Base-by-base conservation (phyloP, 2,329 filamentous ascomycete genomes). In the Tolypocladium capitatum region DNA sequence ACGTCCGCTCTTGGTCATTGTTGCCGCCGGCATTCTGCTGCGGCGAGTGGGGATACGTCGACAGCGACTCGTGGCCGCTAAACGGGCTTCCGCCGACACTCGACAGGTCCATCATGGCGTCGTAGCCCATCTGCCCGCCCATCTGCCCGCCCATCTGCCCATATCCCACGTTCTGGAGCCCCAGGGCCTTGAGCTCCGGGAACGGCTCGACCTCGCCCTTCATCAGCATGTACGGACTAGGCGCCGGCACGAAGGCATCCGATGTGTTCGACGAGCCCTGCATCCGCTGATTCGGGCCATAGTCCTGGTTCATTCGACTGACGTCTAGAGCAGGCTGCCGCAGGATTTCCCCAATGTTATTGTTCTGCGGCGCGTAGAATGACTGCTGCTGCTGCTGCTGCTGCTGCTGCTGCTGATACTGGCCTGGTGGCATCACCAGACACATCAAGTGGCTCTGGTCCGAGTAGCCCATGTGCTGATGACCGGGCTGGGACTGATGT, bases 41-140 rank as follows among this genome's bases (percentile, higher is more conserved):
- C 32, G 65, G 63, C 31, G 64, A 66, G 44, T 60, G 58, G 20
- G 59, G 56, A 50, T 63, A 68, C 9, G 60, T 61, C 31, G 64
- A 66, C 28, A 56, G 49, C 5, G 63, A 63, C 36, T 62, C 65
- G 40, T 66, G 63, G 6, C 61, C 64, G 43, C 61, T 62, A 40
- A 63, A 68, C 4, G 64, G 63, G 49, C 63, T 66, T n/a, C 56
- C 60, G 46, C 62, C 59, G 13, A 57, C 58, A 42, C 60, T 64
- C 30, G 58, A 58, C n/a, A 60, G 56, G 33, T 59, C 57, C 47
- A 64, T 56, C 45, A 63, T 60, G 32, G 56, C 51, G 10, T 62
- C 61, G 46, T 63, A 65, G 14, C 50, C 53, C 53, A 66, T 51
- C 33, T 60, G 61, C 13, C 56, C 48, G 14, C 50, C 53, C 53